These are phyloP conservation scores for Laburnicola sp. DNA, from an alignment of 2,329 filamentous ascomycete genomes.

Conservation along the genomic window DNA sequence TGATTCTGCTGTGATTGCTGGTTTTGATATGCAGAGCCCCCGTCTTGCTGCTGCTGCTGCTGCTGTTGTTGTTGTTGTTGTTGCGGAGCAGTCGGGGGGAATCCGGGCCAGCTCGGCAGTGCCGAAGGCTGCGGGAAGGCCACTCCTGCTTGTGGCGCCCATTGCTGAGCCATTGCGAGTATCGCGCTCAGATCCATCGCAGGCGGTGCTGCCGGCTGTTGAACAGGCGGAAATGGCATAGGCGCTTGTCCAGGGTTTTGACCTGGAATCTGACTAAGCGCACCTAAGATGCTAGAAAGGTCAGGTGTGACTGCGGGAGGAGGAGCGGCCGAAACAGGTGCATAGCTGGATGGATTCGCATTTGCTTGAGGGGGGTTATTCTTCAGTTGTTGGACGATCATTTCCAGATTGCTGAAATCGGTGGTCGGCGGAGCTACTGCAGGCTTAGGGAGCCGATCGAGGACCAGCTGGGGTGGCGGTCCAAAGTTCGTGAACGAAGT, in stretches of 20 bases:
- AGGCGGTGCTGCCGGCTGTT: background rate
- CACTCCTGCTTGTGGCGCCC: background rate
- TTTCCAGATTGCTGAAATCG: conserved; percentile 33
- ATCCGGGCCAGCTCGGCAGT: conserved; percentile 3
- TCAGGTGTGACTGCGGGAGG: conserved; percentile 23
- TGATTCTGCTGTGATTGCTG: conserved; percentile 27
- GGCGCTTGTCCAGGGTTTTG: conserved; percentile 20
- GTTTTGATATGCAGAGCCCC: conserved; percentile 10
- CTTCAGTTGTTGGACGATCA: conserved; percentile 35
- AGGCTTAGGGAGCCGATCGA: conserved; percentile 28
- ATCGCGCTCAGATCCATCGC: conserved; percentile 8
- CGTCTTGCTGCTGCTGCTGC: conserved; percentile 19
- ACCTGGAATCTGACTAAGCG: conserved; percentile 22
- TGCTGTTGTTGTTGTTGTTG: too few species aligned
- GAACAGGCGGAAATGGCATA: background rate
- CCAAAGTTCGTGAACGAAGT: conserved; percentile 44
- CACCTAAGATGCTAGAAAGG: conserved; percentile 33
- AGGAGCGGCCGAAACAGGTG: too few species aligned
- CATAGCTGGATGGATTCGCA: conserved; percentile 23
- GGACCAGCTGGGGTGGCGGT: conserved; percentile 31
- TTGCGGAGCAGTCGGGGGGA: conserved; percentile 11
- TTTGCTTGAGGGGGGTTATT: conserved; percentile 12
- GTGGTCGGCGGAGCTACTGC: conserved; percentile 15
- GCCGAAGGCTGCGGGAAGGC: conserved; percentile 8
- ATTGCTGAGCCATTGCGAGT: conserved; percentile 5